Percentiles rank a stretch among this genome's conserved stretches.
Evolutionary conservation across 2,329 filamentous ascomycete species (phyloP).

Genomic region (Hymenoscyphus fraxineus): DNA sequence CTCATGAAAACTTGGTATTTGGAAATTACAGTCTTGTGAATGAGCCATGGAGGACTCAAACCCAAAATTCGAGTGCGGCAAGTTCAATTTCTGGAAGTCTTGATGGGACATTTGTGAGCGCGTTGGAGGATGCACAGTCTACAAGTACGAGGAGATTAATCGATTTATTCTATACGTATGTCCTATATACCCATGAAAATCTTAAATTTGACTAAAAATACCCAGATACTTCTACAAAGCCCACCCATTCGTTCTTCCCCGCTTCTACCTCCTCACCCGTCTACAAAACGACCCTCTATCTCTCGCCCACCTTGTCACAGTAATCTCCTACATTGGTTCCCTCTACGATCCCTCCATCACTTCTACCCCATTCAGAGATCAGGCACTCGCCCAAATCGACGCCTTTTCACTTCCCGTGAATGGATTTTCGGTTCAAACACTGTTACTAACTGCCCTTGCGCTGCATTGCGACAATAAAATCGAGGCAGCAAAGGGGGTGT

Average conservation of each 20-base stretch:
- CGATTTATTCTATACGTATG: conserved; percentile 28
- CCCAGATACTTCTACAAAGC: conserved; percentile 35
- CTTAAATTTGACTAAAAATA: conserved; percentile 26
- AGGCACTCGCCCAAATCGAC: conserved; percentile 25
- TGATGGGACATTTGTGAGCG: conserved; percentile 2
- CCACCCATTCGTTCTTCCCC: conserved; percentile 38
- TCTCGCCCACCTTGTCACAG: conserved; percentile 30
- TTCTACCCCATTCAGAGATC: conserved; percentile 35
- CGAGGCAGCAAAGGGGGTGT: conserved; percentile 27
- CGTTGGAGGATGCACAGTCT: background rate
- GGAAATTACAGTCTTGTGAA: conserved; percentile 1
- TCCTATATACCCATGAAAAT: background rate
- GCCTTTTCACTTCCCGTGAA: conserved; percentile 30
- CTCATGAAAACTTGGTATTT: background rate
- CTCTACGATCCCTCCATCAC: conserved; percentile 34
- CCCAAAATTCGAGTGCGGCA: conserved; percentile 18
- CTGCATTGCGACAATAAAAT: conserved; percentile 36
- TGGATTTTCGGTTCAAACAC: conserved; percentile 37
- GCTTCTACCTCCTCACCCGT: conserved; percentile 33
- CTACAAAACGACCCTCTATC: conserved; percentile 35
- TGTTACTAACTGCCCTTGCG: conserved; percentile 38
- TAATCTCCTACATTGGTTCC: conserved; percentile 40
- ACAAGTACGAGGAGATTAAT: conserved; percentile 26
- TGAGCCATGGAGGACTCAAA: conserved; percentile 6
- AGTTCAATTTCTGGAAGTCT: conserved; percentile 15